A percentile compares a stretch with the other conserved stretches of the same genome.
phyloP scores from a whole-genome alignment of 257 asterid genomes.

The Capsicum chinense region DNA sequence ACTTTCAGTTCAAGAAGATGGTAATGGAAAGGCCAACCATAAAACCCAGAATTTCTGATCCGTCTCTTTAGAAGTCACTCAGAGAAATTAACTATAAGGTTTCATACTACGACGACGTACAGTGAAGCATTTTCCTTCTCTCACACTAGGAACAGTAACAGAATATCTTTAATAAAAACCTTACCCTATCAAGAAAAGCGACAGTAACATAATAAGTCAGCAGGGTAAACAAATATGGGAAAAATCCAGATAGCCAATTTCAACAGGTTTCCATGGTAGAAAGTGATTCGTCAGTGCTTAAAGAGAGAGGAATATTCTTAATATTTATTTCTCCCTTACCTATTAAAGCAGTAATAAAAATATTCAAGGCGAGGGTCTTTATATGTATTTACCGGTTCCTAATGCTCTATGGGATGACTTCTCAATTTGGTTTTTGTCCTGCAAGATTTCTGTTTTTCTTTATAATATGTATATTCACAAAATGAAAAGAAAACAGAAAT shows the following conservation, averaged over 20 bases:
- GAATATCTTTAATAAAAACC: neutral
- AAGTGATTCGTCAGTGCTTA: neutral
- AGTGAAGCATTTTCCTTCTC: neutral
- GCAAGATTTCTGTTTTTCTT: neutral
- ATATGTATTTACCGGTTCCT: neutral
- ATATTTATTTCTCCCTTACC: constrained; percentile 1
- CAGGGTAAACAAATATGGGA: too few species aligned
- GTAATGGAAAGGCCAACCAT: neutral
- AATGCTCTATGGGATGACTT: neutral
- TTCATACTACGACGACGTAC: neutral
- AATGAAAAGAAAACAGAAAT: neutral
- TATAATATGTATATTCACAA: neutral
- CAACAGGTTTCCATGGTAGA: neutral
- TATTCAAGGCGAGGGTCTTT: neutral
- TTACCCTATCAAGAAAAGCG: neutral
- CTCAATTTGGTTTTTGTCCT: neutral
- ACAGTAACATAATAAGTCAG: neutral
- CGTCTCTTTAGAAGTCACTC: neutral
- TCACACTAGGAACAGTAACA: neutral
- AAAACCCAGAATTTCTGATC: neutral
- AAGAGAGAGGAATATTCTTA: constrained; percentile 3
- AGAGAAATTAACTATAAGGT: neutral
- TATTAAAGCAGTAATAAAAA: neutral
- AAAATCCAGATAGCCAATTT: neutral
- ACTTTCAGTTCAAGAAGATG: neutral